These are phyloP conservation scores for Drechslerella dactyloides DNA, from an alignment of 2,329 filamentous ascomycete genomes.

Conservation along the genomic window DNA sequence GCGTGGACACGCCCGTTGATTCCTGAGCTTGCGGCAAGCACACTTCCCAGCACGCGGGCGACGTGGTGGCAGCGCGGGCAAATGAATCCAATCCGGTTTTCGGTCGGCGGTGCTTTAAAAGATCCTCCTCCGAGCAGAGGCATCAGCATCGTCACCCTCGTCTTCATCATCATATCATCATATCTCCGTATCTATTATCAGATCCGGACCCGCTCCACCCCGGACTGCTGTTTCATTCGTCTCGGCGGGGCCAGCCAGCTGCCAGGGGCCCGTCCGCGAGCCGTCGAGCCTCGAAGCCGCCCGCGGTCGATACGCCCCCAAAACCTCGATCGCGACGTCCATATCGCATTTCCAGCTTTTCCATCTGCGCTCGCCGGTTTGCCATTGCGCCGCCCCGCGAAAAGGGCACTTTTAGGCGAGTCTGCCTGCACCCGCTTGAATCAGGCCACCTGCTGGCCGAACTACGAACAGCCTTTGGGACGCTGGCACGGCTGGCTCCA, in stretches of 20 bases:
- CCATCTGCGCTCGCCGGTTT: constrained; percentile 12
- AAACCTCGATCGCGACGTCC: constrained; percentile 30
- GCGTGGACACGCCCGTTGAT: too few relatives aligned
- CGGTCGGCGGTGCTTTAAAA: not conserved
- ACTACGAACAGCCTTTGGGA: too few relatives aligned
- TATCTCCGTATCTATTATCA: too few relatives aligned
- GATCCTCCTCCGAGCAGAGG: too few relatives aligned
- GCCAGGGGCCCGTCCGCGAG: constrained; percentile 6
- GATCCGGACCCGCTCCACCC: too few relatives aligned
- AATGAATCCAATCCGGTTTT: constrained; percentile 8
- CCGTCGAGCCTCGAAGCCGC: not conserved
- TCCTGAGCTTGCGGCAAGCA: too few relatives aligned
- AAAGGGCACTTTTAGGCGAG: constrained; percentile 21
- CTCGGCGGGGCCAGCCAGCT: constrained; percentile 2
- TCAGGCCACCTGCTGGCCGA: too few relatives aligned
- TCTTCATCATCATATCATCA: too few relatives aligned
- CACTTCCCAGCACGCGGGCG: too few relatives aligned
- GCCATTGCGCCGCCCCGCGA: constrained; percentile 7
- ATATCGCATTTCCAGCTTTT: constrained; percentile 18
- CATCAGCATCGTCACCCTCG: not conserved
- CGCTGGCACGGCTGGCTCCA: too few relatives aligned
- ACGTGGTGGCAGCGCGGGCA: too few relatives aligned
- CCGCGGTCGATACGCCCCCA: constrained; percentile 18
- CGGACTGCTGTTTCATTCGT: not conserved
- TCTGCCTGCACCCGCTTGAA: constrained; percentile 4